These are phyloP conservation scores for Aspergillus fructus DNA, from an alignment of 2,329 filamentous ascomycete species.

Conservation along the genomic window DNA sequence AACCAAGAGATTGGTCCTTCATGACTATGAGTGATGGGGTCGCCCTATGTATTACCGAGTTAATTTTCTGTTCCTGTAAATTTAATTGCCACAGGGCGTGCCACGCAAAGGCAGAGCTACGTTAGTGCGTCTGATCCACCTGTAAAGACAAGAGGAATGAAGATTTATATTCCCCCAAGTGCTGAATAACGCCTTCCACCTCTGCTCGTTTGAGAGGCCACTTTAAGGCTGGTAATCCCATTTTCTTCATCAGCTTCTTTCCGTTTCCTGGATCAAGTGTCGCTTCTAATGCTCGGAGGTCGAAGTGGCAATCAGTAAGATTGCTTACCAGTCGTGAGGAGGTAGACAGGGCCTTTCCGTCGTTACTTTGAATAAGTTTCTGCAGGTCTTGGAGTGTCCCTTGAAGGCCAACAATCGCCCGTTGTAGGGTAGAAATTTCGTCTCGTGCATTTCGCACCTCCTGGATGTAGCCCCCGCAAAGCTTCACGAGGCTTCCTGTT, in stretches of 20 bases:
- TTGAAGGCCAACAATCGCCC: conserved; percentile 10
- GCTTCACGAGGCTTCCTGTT: conserved; percentile 18
- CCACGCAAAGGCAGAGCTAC: too few relatives aligned
- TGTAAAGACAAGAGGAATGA: conserved; percentile 26
- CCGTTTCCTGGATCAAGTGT: not conserved
- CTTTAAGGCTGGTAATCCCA: conserved; percentile 28
- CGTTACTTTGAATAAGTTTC: not conserved
- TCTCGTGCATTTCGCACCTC: conserved; percentile 24
- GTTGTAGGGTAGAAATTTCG: conserved; percentile 21
- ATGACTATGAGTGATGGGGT: too few relatives aligned
- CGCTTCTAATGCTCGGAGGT: not conserved
- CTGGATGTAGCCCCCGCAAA: conserved; percentile 23
- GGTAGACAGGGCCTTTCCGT: not conserved
- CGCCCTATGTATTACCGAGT: too few relatives aligned
- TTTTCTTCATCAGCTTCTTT: conserved; percentile 8
- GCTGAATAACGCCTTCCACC: conserved; percentile 19
- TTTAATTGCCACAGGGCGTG: too few relatives aligned
- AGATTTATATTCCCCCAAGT: conserved; percentile 25
- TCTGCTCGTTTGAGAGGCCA: conserved; percentile 31
- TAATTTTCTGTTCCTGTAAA: too few relatives aligned
- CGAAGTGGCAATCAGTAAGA: not conserved
- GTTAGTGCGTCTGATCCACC: conserved; percentile 30
- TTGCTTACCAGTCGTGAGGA: not conserved
- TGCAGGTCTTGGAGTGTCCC: conserved; percentile 16
- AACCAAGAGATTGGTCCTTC: too few relatives aligned